These are phyloP conservation scores for Cordyceps javanica DNA, from an alignment of 2,329 filamentous ascomycete genomes.

Conservation along the genomic window DNA sequence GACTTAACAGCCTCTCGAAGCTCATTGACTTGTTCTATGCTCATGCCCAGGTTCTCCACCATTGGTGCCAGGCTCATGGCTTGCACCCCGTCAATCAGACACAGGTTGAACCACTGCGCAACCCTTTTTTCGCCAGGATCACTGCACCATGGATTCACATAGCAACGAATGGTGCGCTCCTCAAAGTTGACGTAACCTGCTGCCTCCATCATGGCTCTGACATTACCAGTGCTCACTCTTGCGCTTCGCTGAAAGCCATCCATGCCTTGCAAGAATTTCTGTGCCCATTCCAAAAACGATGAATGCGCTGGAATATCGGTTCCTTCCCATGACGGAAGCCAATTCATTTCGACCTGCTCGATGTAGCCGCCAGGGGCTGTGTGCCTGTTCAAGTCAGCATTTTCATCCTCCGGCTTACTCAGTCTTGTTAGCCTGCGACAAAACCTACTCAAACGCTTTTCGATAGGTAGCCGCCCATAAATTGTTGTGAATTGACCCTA, in stretches of 20 bases:
- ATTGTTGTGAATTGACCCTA: slow-evolving; percentile 63
- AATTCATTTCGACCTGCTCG: slow-evolving; percentile 88
- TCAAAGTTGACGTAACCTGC: slow-evolving; percentile 77
- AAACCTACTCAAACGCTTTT: slow-evolving; percentile 57
- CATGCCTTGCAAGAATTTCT: slow-evolving; percentile 62
- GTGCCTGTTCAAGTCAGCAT: slow-evolving; percentile 46
- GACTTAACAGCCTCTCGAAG: slow-evolving; percentile 57
- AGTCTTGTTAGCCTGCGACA: slow-evolving; percentile 14
- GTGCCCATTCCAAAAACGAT: slow-evolving; percentile 61
- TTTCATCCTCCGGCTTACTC: neutral
- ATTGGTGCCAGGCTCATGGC: slow-evolving; percentile 69
- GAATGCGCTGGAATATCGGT: slow-evolving; percentile 52
- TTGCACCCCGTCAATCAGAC: slow-evolving; percentile 66
- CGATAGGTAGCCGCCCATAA: slow-evolving; percentile 69
- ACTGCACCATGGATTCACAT: slow-evolving; percentile 66
- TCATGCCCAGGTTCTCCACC: slow-evolving; percentile 40
- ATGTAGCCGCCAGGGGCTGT: slow-evolving; percentile 72
- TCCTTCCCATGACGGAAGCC: slow-evolving; percentile 66
- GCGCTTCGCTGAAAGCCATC: slow-evolving; percentile 59
- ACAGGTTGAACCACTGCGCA: slow-evolving; percentile 79
- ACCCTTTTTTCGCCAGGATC: slow-evolving; percentile 60
- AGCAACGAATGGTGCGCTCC: slow-evolving; percentile 62
- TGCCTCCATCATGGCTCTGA: slow-evolving; percentile 53
- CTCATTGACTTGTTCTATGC: slow-evolving; percentile 54
- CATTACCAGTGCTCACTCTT: slow-evolving; percentile 46